These are phyloP conservation scores for Cadophora sp. DNA, from an alignment of 2,329 filamentous ascomycete genomes.

Conservation along the genomic window DNA sequence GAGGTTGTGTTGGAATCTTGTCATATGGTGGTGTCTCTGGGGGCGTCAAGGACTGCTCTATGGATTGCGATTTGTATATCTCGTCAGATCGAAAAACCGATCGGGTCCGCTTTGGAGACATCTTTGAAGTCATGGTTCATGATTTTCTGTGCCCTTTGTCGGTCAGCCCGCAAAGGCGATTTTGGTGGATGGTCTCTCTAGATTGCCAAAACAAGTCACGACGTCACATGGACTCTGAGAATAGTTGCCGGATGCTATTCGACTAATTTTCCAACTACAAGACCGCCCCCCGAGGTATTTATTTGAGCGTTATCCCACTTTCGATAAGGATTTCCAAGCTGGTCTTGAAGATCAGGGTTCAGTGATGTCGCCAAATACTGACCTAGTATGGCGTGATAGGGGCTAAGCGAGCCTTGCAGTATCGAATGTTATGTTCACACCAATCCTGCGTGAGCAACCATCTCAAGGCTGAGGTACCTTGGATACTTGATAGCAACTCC, in stretches of 20 bases:
- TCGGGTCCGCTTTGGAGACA: constrained; percentile 7
- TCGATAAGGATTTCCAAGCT: constrained; percentile 6
- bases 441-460: not conserved
- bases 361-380: constrained; percentile 10
- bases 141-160: not conserved
- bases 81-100: not conserved
- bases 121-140: not conserved
- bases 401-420: constrained; percentile 12
- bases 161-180: not conserved
- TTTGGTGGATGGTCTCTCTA: not conserved
- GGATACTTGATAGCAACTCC: not conserved
- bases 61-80: constrained; percentile 32
- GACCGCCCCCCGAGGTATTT: constrained; percentile 5
- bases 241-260: not conserved
- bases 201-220: not conserved
- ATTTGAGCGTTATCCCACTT: constrained; percentile 16
- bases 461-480: not conserved
- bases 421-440: not conserved
- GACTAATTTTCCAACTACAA: not conserved
- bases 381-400: constrained; percentile 18
- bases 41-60: constrained; percentile 33
- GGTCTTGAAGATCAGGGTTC: constrained; percentile 8
- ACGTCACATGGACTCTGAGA: constrained; percentile 4
- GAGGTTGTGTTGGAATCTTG: constrained; percentile 21
- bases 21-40: constrained; percentile 34